Conservation (phyloP, 1,284 basidiomycete genomes). For the Ustanciosporium gigantosporum region DNA sequence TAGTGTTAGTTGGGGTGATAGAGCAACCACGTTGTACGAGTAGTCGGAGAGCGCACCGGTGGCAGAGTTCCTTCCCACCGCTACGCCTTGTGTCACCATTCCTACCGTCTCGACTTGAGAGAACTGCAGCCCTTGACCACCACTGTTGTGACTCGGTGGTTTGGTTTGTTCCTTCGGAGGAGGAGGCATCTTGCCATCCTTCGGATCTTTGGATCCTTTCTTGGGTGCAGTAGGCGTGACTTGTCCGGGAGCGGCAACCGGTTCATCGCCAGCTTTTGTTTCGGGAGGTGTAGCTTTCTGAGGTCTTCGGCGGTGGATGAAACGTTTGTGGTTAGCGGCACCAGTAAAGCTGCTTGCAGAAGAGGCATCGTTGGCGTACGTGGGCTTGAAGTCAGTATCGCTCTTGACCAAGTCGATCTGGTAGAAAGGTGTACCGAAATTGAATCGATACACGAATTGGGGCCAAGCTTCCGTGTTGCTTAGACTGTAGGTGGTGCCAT, state of each 20-base stretch:
- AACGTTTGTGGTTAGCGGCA: conserved; percentile 18
- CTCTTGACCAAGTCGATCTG: conserved; percentile 34
- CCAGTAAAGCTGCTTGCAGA: conserved; percentile 5
- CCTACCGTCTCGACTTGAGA: conserved; percentile 27
- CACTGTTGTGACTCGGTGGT: too few relatives aligned
- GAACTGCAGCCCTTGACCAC: too few relatives aligned
- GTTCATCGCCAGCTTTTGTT: conserved; percentile 1
- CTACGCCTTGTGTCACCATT: conserved; percentile 28
- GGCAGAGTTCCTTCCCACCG: conserved; percentile 27
- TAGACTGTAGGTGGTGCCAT: conserved; percentile 25
- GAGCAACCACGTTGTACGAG: conserved; percentile 23
- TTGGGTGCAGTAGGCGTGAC: conserved; percentile 1
- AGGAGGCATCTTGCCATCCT: not conserved
- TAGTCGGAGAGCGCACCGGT: conserved; percentile 22
- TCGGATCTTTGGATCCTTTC: conserved; percentile 1
- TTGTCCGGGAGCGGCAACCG: conserved; percentile 1
- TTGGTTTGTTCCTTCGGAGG: not conserved
- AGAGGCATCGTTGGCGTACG: conserved; percentile 22
- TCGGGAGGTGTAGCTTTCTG: conserved; percentile 6
- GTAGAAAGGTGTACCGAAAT: conserved; percentile 31
- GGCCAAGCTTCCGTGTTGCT: conserved; percentile 18
- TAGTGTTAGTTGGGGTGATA: conserved; percentile 15
- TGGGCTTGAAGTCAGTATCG: conserved; percentile 23
- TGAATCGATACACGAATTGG: conserved; percentile 32
- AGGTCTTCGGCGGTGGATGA: conserved; percentile 16